Conservation (phyloP, 768 basidiomycete species). For the Amylocystis lapponica region DNA sequence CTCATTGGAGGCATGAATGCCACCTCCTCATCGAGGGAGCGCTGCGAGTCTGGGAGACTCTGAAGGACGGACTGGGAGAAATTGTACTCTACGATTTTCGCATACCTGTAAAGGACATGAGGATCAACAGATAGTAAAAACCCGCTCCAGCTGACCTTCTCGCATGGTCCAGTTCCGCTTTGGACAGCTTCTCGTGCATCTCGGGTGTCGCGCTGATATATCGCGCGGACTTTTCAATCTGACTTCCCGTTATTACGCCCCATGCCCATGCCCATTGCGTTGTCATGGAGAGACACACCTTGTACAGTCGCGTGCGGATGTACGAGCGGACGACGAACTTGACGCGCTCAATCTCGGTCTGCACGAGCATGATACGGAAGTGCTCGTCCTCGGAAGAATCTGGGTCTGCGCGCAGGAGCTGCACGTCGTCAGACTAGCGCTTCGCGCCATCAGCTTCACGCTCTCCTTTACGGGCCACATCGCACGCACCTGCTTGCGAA, state of each 20-base stretch:
- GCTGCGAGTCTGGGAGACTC: constrained; percentile 71
- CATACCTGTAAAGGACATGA: constrained; percentile 47
- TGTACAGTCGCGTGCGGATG: constrained; percentile 77
- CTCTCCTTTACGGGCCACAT: background rate
- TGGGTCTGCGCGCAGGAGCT: constrained; percentile 70
- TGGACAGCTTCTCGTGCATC: constrained; percentile 73
- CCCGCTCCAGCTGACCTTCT: constrained; percentile 51
- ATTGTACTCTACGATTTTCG: constrained; percentile 70
- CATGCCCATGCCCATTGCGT: too few species aligned
- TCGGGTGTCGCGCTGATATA: constrained; percentile 67
- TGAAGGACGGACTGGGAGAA: constrained; percentile 78
- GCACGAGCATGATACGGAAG: constrained; percentile 86
- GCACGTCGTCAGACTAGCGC: constrained; percentile 71
- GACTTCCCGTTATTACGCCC: constrained; percentile 4
- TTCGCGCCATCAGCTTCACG: constrained; percentile 10
- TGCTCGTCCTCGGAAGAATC: constrained; percentile 90
- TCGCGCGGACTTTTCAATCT: constrained; percentile 89
- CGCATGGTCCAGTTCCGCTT: constrained; percentile 78
- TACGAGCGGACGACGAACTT: constrained; percentile 91
- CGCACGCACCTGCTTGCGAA: constrained; percentile 69
- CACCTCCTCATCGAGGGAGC: constrained; percentile 68
- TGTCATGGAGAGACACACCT: constrained; percentile 54
- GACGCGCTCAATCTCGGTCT: constrained; percentile 91
- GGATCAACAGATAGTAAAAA: background rate
- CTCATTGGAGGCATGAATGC: constrained; percentile 74